Conservation (phyloP, 163 green algal genomes). For the Scenedesmus sp. region DNA sequence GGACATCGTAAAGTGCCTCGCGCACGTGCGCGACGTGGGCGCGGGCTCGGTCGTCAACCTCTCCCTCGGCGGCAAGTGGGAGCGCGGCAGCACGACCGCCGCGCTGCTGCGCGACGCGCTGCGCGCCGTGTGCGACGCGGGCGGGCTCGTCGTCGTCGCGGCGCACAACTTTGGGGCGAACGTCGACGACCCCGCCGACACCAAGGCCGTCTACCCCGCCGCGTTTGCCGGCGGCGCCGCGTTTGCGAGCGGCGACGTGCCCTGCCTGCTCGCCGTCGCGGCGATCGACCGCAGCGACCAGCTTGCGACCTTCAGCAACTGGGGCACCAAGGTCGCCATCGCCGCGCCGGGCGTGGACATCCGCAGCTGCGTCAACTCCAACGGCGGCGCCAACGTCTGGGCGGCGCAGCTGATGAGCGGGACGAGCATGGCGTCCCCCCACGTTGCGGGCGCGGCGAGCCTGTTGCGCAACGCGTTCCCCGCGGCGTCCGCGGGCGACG, state of each 20-base stretch:
- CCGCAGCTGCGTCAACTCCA: constrained; percentile 9
- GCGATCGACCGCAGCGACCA: neutral
- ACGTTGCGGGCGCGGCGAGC: constrained; percentile 27
- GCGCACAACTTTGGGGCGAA: constrained; percentile 11
- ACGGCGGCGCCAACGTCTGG: constrained; percentile 1
- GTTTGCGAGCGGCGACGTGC: too few species aligned
- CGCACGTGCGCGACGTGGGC: neutral
- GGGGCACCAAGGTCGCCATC: constrained; percentile 1
- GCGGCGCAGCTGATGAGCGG: neutral
- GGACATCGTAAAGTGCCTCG: constrained; percentile 12
- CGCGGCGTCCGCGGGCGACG: neutral
- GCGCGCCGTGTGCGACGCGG: neutral
- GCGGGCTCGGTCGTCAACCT: constrained; percentile 19
- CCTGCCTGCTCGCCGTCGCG: constrained; percentile 20
- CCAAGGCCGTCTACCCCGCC: neutral
- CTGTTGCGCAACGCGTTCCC: constrained; percentile 35
- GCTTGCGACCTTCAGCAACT: constrained; percentile 20
- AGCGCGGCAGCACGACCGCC: neutral
- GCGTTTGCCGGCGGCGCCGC: constrained; percentile 19
- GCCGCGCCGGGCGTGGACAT: neutral
- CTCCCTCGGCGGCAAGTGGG: constrained; percentile 4
- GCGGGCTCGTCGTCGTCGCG: constrained; percentile 10
- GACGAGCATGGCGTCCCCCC: constrained; percentile 25
- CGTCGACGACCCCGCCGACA: constrained; percentile 9
- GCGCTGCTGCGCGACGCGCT: neutral